phyloP scores from a whole-genome alignment of 257 asterid genomes.

The Paraleonurus japonicus region DNA sequence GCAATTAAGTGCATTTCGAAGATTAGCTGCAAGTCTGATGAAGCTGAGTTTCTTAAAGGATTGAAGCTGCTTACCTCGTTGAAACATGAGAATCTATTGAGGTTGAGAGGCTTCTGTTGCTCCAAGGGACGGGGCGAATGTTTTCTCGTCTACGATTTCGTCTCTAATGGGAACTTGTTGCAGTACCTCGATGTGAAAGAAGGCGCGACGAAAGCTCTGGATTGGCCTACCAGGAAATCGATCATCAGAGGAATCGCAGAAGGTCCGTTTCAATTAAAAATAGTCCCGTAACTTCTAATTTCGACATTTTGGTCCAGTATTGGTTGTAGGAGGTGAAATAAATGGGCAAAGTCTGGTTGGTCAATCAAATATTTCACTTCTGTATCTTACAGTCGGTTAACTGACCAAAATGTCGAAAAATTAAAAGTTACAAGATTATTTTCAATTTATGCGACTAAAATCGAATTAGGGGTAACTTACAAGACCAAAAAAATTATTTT shows the following conservation, averaged over 20 bases:
- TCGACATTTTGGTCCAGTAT: too few species aligned
- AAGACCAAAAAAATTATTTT: too few species aligned
- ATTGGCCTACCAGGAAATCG: conserved; percentile 69
- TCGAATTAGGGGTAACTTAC: too few species aligned
- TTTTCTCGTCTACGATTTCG: conserved; percentile 82
- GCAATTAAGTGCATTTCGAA: conserved; percentile 90
- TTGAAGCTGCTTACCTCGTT: conserved; percentile 66
- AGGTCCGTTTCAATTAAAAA: conserved; percentile 46
- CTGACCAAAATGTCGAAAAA: too few species aligned
- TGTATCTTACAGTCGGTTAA: too few species aligned
- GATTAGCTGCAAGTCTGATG: conserved; percentile 90
- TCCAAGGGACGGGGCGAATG: conserved; percentile 96
- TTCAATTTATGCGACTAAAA: too few species aligned
- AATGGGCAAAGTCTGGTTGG: too few species aligned
- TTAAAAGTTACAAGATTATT: too few species aligned
- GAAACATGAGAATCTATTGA: conserved; percentile 75
- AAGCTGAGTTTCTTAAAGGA: conserved; percentile 73
- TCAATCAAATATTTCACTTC: too few species aligned
- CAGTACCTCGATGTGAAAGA: conserved; percentile 64
- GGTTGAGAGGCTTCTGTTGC: conserved; percentile 93
- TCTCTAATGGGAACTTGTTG: conserved; percentile 77
- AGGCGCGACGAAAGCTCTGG: conserved; percentile 60
- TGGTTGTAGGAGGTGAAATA: too few species aligned
- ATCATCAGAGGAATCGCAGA: conserved; percentile 81
- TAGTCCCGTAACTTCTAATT: too few species aligned